Base-by-base conservation (phyloP, 2,329 filamentous ascomycete species). In the Stromatinia cepivora region DNA sequence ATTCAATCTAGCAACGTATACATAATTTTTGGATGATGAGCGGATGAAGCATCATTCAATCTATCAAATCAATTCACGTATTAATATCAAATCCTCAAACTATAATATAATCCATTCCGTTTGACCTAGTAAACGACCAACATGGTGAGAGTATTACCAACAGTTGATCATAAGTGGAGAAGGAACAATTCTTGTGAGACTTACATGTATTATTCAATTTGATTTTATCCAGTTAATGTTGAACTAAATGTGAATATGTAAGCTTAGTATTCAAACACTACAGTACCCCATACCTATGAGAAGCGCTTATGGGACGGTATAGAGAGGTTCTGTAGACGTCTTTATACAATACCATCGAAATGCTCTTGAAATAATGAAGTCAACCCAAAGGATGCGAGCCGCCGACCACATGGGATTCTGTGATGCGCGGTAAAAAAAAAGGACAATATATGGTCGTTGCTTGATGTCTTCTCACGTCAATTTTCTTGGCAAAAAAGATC, bases 1-100 rank as follows among this genome's bases (percentile, higher is more conserved):
- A 31, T 58, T n/a, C 56, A 61, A n/a, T 28, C n/a, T 34, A 57
- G 22, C 25, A 31, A 20, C 25, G 13, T 13, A 87, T 81, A 72
- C 88, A 88, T 31, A 83, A 82, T n/a, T 80, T 76, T 70, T 84
- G 82, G 0, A 83, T 84, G 73, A 83, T 86, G 28, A 88, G 79
- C 8, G 84, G 84, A 8, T 86, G 86, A 25, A 88, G 81, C 48
- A 88, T 79, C 86, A 88, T 88, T 42, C 86, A 86, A 74, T 88
- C 85, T 85, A 25, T 15, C 10, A 52, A 25, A 28, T 46, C 7
- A 25, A 31, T 8, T 9, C 36, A 28, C 15, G 10, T 22, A 1
- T 56, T 48, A 45, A 11, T 28, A 31, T 72, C 36, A 72, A 58
- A n/a, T 4, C 15, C 58, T 13, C 22, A 25, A 1, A 45, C 65